phyloP scores from a whole-genome alignment of 257 asterid species.

The Nicotiana paniculata region DNA sequence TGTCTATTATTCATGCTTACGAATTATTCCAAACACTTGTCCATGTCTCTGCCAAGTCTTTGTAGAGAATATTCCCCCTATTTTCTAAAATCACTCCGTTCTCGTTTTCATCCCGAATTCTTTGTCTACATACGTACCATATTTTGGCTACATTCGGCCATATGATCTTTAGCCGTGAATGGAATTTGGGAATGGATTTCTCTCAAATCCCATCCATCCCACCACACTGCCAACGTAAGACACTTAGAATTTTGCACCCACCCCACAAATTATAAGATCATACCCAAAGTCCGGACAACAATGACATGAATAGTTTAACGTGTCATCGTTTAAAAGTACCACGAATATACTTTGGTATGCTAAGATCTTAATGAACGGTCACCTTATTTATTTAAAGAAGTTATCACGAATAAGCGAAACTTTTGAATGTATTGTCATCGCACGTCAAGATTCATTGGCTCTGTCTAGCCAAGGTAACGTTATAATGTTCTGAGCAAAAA shows the following conservation, averaged over 20 bases:
- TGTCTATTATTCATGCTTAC: not conserved
- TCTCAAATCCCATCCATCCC: not conserved
- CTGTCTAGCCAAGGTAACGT: not conserved
- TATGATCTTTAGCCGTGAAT: not conserved
- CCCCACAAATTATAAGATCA: not conserved
- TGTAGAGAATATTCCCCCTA: conserved; percentile 16
- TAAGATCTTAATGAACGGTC: not conserved
- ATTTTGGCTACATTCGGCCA: conserved; percentile 7
- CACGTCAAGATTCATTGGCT: not conserved
- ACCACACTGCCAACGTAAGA: not conserved
- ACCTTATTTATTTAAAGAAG: not conserved
- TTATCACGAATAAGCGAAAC: not conserved
- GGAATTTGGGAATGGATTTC: not conserved
- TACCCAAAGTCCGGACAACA: not conserved
- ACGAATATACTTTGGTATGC: not conserved
- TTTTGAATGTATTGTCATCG: not conserved
- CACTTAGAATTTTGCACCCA: not conserved
- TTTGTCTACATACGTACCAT: conserved; percentile 7
- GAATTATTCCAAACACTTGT: conserved; percentile 14
- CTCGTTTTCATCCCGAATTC: not conserved
- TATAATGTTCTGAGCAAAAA: not conserved
- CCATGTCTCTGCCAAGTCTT: conserved; percentile 11
- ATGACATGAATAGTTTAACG: not conserved
- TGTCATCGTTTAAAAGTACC: conserved; percentile 7
- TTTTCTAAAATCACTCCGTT: not conserved